These are phyloP conservation scores for Curvularia sp. DNA, from an alignment of 2,329 filamentous ascomycete genomes.

Conservation along the genomic window DNA sequence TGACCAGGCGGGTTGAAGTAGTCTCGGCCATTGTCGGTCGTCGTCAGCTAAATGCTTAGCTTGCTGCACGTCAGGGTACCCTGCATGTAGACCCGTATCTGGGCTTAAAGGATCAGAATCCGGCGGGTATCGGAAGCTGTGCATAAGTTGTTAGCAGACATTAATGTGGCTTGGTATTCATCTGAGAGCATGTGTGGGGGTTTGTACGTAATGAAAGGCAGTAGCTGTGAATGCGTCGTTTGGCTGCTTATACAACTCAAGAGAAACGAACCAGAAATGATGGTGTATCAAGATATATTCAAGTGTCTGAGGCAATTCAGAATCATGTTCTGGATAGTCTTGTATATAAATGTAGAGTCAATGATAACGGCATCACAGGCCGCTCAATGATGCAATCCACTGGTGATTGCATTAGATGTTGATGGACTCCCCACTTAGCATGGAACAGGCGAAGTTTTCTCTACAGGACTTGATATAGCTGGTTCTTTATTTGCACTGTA, in stretches of 20 bases:
- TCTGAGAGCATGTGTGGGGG: slow-evolving; percentile 1
- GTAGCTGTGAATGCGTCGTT: slow-evolving; percentile 15
- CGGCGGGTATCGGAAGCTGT: slow-evolving; percentile 13
- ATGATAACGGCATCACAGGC: slow-evolving; percentile 14
- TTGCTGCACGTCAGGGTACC: slow-evolving; percentile 38
- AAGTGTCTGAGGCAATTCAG: slow-evolving; percentile 4
- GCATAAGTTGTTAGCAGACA: slow-evolving; percentile 7
- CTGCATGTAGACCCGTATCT: slow-evolving; percentile 23
- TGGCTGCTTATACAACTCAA: slow-evolving; percentile 15
- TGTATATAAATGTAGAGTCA: slow-evolving; percentile 18
- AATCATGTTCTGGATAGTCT: slow-evolving; percentile 8
- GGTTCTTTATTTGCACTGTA: slow-evolving; percentile 3
- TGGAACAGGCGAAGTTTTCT: slow-evolving; percentile 21
- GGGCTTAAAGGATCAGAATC: slow-evolving; percentile 9
- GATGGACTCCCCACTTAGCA: slow-evolving; percentile 16
- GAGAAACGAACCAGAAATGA: slow-evolving; percentile 11
- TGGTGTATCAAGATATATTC: slow-evolving; percentile 4
- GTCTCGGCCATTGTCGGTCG: slow-evolving; percentile 41
- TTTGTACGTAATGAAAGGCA: slow-evolving; percentile 16
- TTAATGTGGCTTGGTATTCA: neutral
- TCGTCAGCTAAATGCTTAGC: slow-evolving; percentile 40
- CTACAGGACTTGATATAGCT: slow-evolving; percentile 16
- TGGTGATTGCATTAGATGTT: slow-evolving; percentile 26
- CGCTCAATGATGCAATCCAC: slow-evolving; percentile 19
- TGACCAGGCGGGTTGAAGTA: slow-evolving; percentile 32